These are phyloP conservation scores for Pseudohalonectria lignicola DNA, from an alignment of 2,329 filamentous ascomycete genomes.

Conservation along the genomic window DNA sequence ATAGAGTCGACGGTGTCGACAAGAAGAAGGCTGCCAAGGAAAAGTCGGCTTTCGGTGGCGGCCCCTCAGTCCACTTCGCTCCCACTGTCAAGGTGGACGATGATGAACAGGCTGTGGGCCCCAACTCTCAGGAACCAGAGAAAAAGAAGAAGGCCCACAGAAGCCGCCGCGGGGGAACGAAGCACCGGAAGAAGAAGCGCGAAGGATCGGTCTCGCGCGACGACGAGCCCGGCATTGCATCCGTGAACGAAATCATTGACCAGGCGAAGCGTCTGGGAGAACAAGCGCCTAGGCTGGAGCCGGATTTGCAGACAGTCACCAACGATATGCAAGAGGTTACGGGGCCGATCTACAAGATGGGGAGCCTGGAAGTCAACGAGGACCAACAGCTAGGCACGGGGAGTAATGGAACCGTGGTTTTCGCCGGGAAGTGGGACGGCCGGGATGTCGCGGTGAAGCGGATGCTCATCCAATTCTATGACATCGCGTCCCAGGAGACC, in stretches of 20 bases:
- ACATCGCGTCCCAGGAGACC: slow-evolving; percentile 90
- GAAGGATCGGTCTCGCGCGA: slow-evolving; percentile 38
- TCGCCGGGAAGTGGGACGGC: slow-evolving; percentile 87
- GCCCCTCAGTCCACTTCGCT: too few relatives aligned
- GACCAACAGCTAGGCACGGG: slow-evolving; percentile 61
- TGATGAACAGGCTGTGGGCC: too few relatives aligned
- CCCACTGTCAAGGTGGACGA: too few relatives aligned
- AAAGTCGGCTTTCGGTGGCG: too few relatives aligned
- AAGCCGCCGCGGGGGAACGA: slow-evolving; percentile 60
- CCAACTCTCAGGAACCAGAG: too few relatives aligned
- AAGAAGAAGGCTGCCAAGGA: too few relatives aligned
- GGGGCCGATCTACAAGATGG: slow-evolving; percentile 48
- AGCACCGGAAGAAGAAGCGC: slow-evolving; percentile 49
- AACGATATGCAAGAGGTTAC: slow-evolving; percentile 49
- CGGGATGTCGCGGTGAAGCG: slow-evolving; percentile 91
- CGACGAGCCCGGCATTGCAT: slow-evolving; percentile 30
- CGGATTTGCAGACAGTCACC: slow-evolving; percentile 48
- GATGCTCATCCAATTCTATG: slow-evolving; percentile 92
- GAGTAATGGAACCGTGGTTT: slow-evolving; percentile 95
- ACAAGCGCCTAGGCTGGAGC: slow-evolving; percentile 39
- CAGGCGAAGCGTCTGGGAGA: slow-evolving; percentile 47
- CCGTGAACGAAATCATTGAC: slow-evolving; percentile 51
- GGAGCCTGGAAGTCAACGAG: slow-evolving; percentile 52
- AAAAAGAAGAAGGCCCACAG: slow-evolving; percentile 57
- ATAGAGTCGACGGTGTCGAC: too few relatives aligned